phyloP scores from a whole-genome alignment of 2,329 filamentous ascomycete species.

The Penicillium sp. region DNA sequence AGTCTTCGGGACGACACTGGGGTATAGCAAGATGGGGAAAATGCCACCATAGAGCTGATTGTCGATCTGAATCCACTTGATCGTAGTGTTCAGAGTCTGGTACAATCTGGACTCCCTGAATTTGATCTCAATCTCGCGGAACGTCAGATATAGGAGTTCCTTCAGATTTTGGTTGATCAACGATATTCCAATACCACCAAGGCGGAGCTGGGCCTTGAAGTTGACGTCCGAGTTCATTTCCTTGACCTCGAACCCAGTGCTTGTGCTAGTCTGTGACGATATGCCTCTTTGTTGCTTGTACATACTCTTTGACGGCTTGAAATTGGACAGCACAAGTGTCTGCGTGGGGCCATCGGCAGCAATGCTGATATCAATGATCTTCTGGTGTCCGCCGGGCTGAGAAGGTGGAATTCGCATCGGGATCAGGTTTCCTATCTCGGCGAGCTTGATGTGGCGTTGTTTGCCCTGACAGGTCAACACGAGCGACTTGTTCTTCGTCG shows the following conservation, averaged over 20 bases:
- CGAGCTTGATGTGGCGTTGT: constrained; percentile 87
- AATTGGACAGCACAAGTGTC: constrained; percentile 89
- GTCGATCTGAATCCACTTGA: constrained; percentile 99
- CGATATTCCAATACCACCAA: constrained; percentile 89
- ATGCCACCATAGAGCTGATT: constrained; percentile 98
- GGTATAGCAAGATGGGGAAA: constrained; percentile 95
- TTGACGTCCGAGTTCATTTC: constrained; percentile 81
- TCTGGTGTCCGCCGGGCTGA: constrained; percentile 61
- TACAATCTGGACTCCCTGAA: constrained; percentile 92
- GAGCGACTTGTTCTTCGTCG: constrained; percentile 92
- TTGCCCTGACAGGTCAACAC: constrained; percentile 74
- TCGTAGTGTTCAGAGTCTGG: constrained; percentile 81
- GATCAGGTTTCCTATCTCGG: constrained; percentile 92
- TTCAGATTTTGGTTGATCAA: constrained; percentile 88
- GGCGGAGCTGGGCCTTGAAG: constrained; percentile 80
- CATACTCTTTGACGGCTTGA: constrained; percentile 85
- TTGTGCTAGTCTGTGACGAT: constrained; percentile 56
- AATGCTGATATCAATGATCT: constrained; percentile 95
- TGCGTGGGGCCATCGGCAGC: constrained; percentile 93
- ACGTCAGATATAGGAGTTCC: constrained; percentile 88
- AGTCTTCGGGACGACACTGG: constrained; percentile 95
- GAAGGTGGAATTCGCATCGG: constrained; percentile 81
- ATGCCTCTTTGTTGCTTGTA: constrained; percentile 64
- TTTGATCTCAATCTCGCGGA: constrained; percentile 84
- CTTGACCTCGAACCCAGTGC: constrained; percentile 86